phyloP scores from a whole-genome alignment of 139 green algal genomes.

The Auxenochlorella protothecoides region DNA sequence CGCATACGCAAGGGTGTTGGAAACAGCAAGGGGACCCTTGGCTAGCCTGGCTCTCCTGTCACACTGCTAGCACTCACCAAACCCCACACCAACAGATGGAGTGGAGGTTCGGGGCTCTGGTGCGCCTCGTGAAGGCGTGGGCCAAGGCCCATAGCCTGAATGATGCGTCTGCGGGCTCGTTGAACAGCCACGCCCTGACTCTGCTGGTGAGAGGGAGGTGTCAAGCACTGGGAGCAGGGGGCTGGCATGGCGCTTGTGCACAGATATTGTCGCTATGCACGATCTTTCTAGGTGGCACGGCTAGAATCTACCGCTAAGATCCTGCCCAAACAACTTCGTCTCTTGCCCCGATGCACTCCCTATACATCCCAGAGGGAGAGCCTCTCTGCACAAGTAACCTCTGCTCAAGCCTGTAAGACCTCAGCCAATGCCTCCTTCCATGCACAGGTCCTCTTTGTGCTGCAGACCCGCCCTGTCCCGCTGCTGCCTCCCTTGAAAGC shows the following conservation, averaged over 20 bases:
- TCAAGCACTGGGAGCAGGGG: no score
- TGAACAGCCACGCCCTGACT: slow-evolving; percentile 70
- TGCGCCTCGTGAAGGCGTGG: slow-evolving; percentile 71
- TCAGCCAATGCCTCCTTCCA: background rate
- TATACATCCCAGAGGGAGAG: no score
- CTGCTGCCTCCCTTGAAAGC: slow-evolving; percentile 31
- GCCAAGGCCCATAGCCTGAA: slow-evolving; percentile 56
- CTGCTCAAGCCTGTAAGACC: background rate
- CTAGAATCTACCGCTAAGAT: no score
- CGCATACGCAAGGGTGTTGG: background rate
- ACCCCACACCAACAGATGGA: slow-evolving; percentile 11
- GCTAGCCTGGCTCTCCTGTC: background rate
- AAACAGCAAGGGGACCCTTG: background rate
- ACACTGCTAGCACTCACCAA: background rate
- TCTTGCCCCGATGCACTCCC: background rate
- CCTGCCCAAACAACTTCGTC: background rate
- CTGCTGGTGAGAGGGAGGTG: slow-evolving; percentile 36
- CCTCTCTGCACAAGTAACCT: background rate
- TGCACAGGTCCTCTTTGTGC: slow-evolving; percentile 33
- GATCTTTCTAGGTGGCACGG: no score
- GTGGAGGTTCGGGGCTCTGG: slow-evolving; percentile 25
- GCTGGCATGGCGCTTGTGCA: no score
- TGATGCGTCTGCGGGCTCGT: slow-evolving; percentile 48
- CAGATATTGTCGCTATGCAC: no score
- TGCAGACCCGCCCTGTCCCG: slow-evolving; percentile 25